Evolutionary conservation across 2,329 filamentous ascomycete species (phyloP), one percentile per base, ranked within the genome.

Genomic region (Pseudopyrenochaeta lycopersici): DNA sequence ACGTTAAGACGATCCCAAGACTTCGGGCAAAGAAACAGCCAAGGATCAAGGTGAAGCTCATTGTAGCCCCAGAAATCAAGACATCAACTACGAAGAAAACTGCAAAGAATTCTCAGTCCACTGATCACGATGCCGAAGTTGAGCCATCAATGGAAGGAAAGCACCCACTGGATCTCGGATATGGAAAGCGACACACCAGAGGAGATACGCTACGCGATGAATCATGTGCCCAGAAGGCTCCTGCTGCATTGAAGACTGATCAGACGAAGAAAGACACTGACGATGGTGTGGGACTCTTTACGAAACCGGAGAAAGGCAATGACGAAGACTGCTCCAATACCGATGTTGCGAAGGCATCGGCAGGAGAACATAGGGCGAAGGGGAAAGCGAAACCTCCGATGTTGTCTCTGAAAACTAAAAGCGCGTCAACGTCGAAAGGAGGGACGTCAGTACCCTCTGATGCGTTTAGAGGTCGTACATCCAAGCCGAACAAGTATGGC

Each of bases 131-230:
- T n/a, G 36, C 3, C 11, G 2, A 23, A 23, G 20, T 10, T 2
- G 2, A 12, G 6, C 36, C 36, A n/a, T 23, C 20, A 4, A 21
- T 23, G 7, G 42, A 35, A 4, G 17, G 46, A 7, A 35, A 30
- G 27, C 48, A 56, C 20, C 54, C 54, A 2, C 15, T 50, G 2
- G 45, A 57, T 12, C n/a, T 54, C 4, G 40, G 11, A 31, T 57
- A 60, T 27, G 57, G 53, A 29, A 60, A 57, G 46, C 45, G 57
- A 15, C 52, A 52, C 14, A 60, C 56, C 2, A 43, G 56, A 3
- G 31, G 49, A 2, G 56, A 60, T 20, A 52, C 49, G 9, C 40
- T 17, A 14, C 27, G 17, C 21, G 23, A 42, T 12, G 21, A 29
- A 29, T 9, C 38, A 4, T 6, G 17, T 4, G 23, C 14, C 12